Conservation (phyloP, 768 basidiomycete genomes). For the Zangia roseola region DNA sequence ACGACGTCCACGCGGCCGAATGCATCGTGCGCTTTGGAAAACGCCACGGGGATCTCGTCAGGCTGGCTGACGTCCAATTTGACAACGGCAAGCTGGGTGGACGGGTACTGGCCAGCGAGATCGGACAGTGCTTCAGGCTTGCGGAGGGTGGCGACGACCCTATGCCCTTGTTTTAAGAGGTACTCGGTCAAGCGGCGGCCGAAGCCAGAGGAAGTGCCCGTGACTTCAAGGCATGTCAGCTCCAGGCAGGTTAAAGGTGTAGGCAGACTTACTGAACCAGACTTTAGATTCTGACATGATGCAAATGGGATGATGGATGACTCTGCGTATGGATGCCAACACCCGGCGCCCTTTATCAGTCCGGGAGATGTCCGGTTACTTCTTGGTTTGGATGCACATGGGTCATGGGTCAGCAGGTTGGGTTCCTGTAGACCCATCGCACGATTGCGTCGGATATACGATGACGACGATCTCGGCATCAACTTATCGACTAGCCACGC, state of each 20-base stretch:
- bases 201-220: slow-evolving; percentile 40
- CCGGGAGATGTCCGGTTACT: too few relatives aligned
- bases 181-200: slow-evolving; percentile 35
- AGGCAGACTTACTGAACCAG: slow-evolving; percentile 16
- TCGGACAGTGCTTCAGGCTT: slow-evolving; percentile 34
- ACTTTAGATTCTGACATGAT: slow-evolving; percentile 14
- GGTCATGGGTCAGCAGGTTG: too few relatives aligned
- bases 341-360: too few relatives aligned
- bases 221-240: slow-evolving; percentile 27
- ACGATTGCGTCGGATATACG: too few relatives aligned
- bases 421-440: too few relatives aligned
- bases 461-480: too few relatives aligned
- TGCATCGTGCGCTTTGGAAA: slow-evolving; percentile 24
- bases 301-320: background rate
- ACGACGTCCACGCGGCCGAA: slow-evolving; percentile 40
- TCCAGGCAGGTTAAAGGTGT: background rate
- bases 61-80: slow-evolving; percentile 34
- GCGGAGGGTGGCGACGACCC: slow-evolving; percentile 44
- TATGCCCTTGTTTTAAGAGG: slow-evolving; percentile 35
- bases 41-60: slow-evolving; percentile 27
- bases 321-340: too few relatives aligned
- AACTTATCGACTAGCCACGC: too few relatives aligned
- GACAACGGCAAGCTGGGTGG: slow-evolving; percentile 22
- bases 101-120: slow-evolving; percentile 26
- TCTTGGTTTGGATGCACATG: too few relatives aligned